phyloP scores from a whole-genome alignment of 139 green algal genomes.

The Pedinophyceae sp. region DNA sequence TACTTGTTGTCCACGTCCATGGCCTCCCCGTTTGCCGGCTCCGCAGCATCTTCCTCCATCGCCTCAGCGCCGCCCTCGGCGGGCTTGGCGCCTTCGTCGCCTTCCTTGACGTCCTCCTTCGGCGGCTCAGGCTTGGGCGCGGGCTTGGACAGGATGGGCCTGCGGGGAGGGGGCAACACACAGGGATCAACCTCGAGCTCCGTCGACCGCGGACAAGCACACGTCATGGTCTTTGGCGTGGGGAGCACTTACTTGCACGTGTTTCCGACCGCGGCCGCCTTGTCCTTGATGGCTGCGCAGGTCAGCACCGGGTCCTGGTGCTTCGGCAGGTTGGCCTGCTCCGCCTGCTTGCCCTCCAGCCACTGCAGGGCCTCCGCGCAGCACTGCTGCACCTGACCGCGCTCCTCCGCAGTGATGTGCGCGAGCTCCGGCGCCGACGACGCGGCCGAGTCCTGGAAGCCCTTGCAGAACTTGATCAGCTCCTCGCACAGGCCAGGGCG shows the following conservation, averaged over 20 bases:
- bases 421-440: constrained; percentile 30
- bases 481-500: constrained; percentile 11
- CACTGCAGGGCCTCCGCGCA: constrained; percentile 52
- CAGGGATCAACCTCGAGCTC: constrained; percentile 14
- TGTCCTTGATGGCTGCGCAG: constrained; percentile 71
- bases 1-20: no score
- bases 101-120: constrained; percentile 11
- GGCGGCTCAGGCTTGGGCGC: constrained; percentile 17
- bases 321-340: constrained; percentile 37
- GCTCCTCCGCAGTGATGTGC: constrained; percentile 72
- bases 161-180: no score
- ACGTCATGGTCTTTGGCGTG: no score
- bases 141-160: constrained; percentile 78
- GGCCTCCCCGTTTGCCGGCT: no score
- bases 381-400: constrained; percentile 49
- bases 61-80: constrained; percentile 7
- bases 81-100: neutral
- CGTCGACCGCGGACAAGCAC: constrained; percentile 1
- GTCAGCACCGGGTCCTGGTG: constrained; percentile 51
- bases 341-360: constrained; percentile 59
- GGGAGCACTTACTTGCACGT: no score
- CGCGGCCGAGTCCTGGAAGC: constrained; percentile 36
- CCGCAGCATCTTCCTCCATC: constrained; percentile 8
- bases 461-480: constrained; percentile 19
- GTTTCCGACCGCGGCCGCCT: constrained; percentile 57